A percentile compares a stretch with the other conserved stretches of the same genome.
phyloP scores from a whole-genome alignment of 2,329 filamentous ascomycete genomes.

The Hirsutella thompsonii region DNA sequence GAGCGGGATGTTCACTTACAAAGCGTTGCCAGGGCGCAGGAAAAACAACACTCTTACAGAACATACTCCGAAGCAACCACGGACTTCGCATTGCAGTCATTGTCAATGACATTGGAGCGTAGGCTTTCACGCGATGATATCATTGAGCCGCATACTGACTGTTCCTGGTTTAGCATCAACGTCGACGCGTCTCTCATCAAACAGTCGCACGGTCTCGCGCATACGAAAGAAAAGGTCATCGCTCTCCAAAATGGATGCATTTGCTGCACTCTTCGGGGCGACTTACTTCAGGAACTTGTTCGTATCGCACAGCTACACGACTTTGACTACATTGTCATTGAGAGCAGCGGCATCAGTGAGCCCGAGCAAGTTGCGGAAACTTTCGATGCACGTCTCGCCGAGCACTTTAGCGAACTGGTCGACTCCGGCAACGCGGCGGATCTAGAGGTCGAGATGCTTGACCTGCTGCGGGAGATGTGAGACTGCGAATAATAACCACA shows the following conservation, averaged over 20 bases:
- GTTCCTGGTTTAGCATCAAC: slow-evolving; percentile 33
- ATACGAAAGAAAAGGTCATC: slow-evolving; percentile 51
- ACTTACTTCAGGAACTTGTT: slow-evolving; percentile 57
- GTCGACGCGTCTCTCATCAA: slow-evolving; percentile 51
- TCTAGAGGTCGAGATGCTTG: slow-evolving; percentile 21
- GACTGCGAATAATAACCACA: slow-evolving; percentile 5
- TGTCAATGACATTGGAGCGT: slow-evolving; percentile 59
- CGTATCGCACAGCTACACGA: slow-evolving; percentile 44
- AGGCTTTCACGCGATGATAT: slow-evolving; percentile 8
- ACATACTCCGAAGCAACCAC: slow-evolving; percentile 55
- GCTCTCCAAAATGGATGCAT: slow-evolving; percentile 64
- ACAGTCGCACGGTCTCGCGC: slow-evolving; percentile 39
- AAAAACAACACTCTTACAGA: slow-evolving; percentile 57
- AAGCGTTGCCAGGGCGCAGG: slow-evolving; percentile 41
- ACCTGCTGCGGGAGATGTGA: slow-evolving; percentile 22
- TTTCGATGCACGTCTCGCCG: slow-evolving; percentile 45
- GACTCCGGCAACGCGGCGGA: slow-evolving; percentile 15
- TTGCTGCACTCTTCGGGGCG: slow-evolving; percentile 61
- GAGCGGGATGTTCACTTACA: not conserved
- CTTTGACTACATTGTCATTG: slow-evolving; percentile 61
- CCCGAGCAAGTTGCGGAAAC: slow-evolving; percentile 65
- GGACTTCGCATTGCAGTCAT: slow-evolving; percentile 58
- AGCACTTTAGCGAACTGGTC: slow-evolving; percentile 26
- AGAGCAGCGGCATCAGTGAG: slow-evolving; percentile 61
- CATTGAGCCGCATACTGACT: not conserved